Evolutionary conservation across 768 basidiomycete species (phyloP), one percentile per base, ranked within the genome.

Genomic region (Mycena olivaceomarginata): DNA sequence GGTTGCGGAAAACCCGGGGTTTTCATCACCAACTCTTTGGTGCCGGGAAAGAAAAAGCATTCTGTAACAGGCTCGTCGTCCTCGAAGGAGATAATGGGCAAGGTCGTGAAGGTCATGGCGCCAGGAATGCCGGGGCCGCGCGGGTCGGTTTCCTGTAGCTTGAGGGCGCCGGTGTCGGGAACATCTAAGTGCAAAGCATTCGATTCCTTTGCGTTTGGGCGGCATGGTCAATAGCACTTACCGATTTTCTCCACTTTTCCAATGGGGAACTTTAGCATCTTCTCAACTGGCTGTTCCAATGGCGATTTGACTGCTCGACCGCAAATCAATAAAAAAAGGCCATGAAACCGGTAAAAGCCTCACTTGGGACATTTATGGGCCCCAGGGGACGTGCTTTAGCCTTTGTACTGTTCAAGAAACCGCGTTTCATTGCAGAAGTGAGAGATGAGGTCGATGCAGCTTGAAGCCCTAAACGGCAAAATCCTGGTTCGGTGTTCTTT

Each of bases 1-100:
- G 60, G 79, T 69, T 71, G 74, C 67, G 31, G 81, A 75, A 9
- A 77, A 11, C 63, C 81, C 39, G 37, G 84, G 53, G 1, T 48
- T 18, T 41, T 79, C 39, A 62, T 67, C 8, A 79, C 41, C 15
- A 69, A 59, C 51, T 79, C 74, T 48, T 79, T 79, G 70, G 20
- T 76, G n/a, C 71, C 77, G 5, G 74, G 43, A 31, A 57, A 69
- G 46, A 79, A 70, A 43, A 79, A 37, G 39, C 77, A 79, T 13
- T 79, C 77, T 3, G 66, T 51, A n/a, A 56, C 51, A n/a, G 51
- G 67, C 18, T 67, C 67, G 31, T 67, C 39, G 15, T 10, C 51
- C 13, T 5, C 51, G 31, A n/a, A 8, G 51, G 11, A 11, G 5
- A 8, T 12, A 4, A 46, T 1, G 15, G 67, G 67, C 4, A 67